Base-by-base conservation (phyloP, 2,329 filamentous ascomycete genomes). In the Pseudophaeomoniella oleicola region DNA sequence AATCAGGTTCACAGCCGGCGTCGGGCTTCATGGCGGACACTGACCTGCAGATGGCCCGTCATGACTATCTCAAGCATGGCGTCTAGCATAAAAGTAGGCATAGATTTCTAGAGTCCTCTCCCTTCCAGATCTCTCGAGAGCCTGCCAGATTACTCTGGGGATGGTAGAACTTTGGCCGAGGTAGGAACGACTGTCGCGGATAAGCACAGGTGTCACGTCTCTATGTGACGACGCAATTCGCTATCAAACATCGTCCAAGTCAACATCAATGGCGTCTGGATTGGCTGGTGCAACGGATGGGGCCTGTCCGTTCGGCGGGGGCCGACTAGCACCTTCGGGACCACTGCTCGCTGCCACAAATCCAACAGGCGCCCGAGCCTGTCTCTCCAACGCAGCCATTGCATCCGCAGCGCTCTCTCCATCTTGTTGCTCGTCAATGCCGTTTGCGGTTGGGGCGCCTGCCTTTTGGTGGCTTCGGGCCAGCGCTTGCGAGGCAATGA, bases 401-500 rank as follows among this genome's bases (percentile, higher is more conserved):
- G 86, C 85, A 58, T 94, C 87, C 3, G 71, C 71, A 29, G 70
- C 32, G 4, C 32, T 36, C 14, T 36, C 37, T 3, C 71, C 71
- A 30, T 70, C 65, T 15, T 58, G 58, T 39, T 59, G 59, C 16
- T 57, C 58, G 30, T 54, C 60, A 19, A 44, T 42, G 19, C 42
- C 47, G 33, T 49, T 37, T 35, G 43, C 50, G 19, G 49, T 51
- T 33, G 54, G 46, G 37, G 62, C 59, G 22, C 59, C 62, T 38
- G 61, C 62, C 46, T 70, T 69, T 45, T 70, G 72, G 55, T 92
- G 81, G 44, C 75, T 78, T 43, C 86, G 75, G 15, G 86, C 86
- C 46, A 98, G 69, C 16, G 90, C 90, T 57, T 98, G 90, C 4
- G 85, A 92, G 6, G 90, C 90, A 58, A 98, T 94, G 53, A 94